These are phyloP conservation scores for Neolentinus lepideus DNA, from an alignment of 1,284 basidiomycete species.

Conservation along the genomic window DNA sequence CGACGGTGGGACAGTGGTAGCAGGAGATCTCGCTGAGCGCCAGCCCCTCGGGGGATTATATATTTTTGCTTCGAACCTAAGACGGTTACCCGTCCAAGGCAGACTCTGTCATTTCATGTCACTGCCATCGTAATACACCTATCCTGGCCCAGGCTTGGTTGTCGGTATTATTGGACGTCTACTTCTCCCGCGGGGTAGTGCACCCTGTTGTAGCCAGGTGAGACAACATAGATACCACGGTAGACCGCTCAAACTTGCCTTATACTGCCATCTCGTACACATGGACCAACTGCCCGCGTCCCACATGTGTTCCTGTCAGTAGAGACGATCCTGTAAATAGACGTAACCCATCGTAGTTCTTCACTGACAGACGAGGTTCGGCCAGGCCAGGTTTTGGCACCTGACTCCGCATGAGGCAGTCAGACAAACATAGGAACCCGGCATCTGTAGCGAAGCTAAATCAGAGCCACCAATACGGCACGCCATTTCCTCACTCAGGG, in stretches of 20 bases:
- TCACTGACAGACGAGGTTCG: not conserved
- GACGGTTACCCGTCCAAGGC: not conserved
- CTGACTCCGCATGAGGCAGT: not conserved
- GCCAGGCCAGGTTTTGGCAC: not conserved
- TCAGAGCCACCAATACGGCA: not conserved
- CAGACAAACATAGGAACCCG: not conserved
- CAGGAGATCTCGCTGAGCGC: not conserved
- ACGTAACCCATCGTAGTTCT: not conserved
- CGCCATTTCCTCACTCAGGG: not conserved
- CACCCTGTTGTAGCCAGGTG: not conserved
- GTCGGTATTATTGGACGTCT: not conserved
- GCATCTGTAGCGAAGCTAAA: not conserved
- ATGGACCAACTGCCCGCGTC: not conserved
- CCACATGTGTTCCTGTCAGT: not conserved
- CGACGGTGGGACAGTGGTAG: not conserved
- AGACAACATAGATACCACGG: not conserved
- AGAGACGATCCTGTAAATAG: slow-evolving; percentile 1
- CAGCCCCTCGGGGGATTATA: not conserved
- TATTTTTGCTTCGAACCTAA: not conserved
- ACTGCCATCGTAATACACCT: not conserved
- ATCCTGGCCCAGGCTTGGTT: not conserved
- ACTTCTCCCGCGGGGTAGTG: not conserved
- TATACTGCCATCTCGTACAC: not conserved
- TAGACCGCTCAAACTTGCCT: not conserved
- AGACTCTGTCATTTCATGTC: not conserved